Conservation (phyloP, 352 stramenopile species). For the Globisporangium takayamanum region DNA sequence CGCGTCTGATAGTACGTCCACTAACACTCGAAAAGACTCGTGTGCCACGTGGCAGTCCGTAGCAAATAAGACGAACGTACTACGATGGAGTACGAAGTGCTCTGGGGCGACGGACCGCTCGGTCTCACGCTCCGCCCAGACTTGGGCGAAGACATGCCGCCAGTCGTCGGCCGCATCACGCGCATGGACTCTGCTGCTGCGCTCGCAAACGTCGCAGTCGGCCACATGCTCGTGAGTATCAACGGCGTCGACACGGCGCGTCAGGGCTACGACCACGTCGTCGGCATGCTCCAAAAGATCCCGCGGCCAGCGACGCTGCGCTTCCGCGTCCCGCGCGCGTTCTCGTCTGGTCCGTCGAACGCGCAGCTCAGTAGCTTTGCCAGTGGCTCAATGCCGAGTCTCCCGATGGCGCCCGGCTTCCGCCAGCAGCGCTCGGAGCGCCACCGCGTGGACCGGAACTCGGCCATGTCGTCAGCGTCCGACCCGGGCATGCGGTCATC, state of each 20-base stretch:
- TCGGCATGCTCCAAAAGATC: slow-evolving; percentile 81
- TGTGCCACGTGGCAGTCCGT: slow-evolving; percentile 2
- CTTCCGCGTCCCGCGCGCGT: slow-evolving; percentile 69
- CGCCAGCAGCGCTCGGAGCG: slow-evolving; percentile 12
- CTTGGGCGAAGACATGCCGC: slow-evolving; percentile 82
- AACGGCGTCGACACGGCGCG: slow-evolving; percentile 82
- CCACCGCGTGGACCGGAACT: slow-evolving; percentile 15
- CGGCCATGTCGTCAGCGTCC: slow-evolving; percentile 31
- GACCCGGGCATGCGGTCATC: slow-evolving; percentile 26
- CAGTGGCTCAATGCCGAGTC: slow-evolving; percentile 9
- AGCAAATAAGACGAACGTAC: neutral
- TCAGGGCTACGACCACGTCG: slow-evolving; percentile 81
- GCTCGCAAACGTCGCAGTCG: slow-evolving; percentile 70
- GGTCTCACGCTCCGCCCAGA: slow-evolving; percentile 79
- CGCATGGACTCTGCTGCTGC: slow-evolving; percentile 77
- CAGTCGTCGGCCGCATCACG: slow-evolving; percentile 83
- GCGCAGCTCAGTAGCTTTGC: slow-evolving; percentile 1
- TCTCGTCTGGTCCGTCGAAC: slow-evolving; percentile 12
- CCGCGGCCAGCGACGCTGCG: slow-evolving; percentile 69
- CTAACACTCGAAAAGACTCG: neutral
- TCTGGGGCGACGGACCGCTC: slow-evolving; percentile 76
- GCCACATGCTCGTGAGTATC: slow-evolving; percentile 87
- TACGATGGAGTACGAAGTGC: slow-evolving; percentile 84
- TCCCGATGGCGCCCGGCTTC: slow-evolving; percentile 27
- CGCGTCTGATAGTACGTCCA: too few relatives aligned